A percentile compares a stretch with the other conserved stretches of the same genome.
phyloP scores from a whole-genome alignment of 2,329 filamentous ascomycete genomes.

The Kalaharituber pfeilii region DNA sequence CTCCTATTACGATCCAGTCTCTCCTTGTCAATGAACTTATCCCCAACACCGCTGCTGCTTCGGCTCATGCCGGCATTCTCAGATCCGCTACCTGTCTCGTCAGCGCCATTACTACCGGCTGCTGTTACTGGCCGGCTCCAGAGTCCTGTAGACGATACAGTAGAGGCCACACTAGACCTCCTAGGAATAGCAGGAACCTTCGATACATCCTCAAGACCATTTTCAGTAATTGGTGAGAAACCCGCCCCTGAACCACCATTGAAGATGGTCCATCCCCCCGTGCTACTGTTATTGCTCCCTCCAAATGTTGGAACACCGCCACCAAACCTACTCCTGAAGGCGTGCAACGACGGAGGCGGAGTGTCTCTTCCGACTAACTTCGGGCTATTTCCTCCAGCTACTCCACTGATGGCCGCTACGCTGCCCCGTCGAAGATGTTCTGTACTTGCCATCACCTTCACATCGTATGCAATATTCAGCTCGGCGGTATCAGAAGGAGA shows the following conservation, averaged over 20 bases:
- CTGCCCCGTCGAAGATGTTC: slow-evolving; percentile 45
- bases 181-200: not conserved
- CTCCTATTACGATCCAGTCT: not conserved
- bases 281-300: not conserved
- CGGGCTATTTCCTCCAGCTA: not conserved
- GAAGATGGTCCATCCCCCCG: not conserved
- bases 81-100: not conserved
- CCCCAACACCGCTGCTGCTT: not conserved
- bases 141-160: not conserved
- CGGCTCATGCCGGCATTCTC: not conserved
- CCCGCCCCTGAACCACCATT: not conserved
- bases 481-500: slow-evolving; percentile 25
- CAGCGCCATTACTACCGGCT: not conserved
- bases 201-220: not conserved
- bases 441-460: slow-evolving; percentile 55
- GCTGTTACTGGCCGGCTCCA: not conserved
- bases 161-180: not conserved
- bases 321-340: not conserved
- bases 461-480: slow-evolving; percentile 38
- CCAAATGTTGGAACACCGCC: not conserved
- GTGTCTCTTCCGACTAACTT: slow-evolving; percentile 1
- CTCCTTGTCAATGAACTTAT: not conserved
- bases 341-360: not conserved
- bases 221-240: not conserved
- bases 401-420: not conserved